Conservation (phyloP, 805 yeast species). For the Lachancea quebecensis region DNA sequence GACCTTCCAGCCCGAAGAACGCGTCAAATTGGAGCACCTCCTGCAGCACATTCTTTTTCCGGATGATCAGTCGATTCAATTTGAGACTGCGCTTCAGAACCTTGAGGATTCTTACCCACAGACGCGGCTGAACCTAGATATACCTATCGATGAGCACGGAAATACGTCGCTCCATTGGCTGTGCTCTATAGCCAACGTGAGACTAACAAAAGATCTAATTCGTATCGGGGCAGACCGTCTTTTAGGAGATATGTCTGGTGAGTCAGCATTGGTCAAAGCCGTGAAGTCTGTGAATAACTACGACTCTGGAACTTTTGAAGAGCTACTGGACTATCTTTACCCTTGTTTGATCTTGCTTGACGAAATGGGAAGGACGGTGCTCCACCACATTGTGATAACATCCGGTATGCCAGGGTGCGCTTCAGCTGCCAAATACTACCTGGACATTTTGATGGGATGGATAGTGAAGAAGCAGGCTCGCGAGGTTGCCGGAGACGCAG, state of each 20-base stretch:
- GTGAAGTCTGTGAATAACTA: slow-evolving; percentile 67
- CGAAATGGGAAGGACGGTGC: slow-evolving; percentile 64
- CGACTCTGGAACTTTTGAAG: slow-evolving; percentile 69
- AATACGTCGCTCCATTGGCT: slow-evolving; percentile 96
- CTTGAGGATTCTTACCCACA: slow-evolving; percentile 22
- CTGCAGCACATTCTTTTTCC: slow-evolving; percentile 28
- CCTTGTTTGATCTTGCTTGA: slow-evolving; percentile 67
- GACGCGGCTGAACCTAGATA: slow-evolving; percentile 51
- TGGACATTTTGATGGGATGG: slow-evolving; percentile 71
- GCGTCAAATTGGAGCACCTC: slow-evolving; percentile 26
- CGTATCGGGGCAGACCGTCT: slow-evolving; percentile 56
- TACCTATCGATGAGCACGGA: slow-evolving; percentile 88
- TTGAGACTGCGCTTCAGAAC: slow-evolving; percentile 20
- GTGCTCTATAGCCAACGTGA: slow-evolving; percentile 74
- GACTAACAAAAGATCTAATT: slow-evolving; percentile 63
- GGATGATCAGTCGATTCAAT: slow-evolving; percentile 15
- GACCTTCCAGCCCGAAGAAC: slow-evolving; percentile 12
- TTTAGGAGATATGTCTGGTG: slow-evolving; percentile 75
- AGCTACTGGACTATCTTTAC: slow-evolving; percentile 62
- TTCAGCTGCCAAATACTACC: slow-evolving; percentile 64
- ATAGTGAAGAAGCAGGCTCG: slow-evolving; percentile 42
- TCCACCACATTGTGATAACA: slow-evolving; percentile 80
- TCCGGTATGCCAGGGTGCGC: slow-evolving; percentile 72
- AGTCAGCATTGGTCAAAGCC: slow-evolving; percentile 78
- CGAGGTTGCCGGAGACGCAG: slow-evolving; percentile 29